A percentile compares a stretch with the other conserved stretches of the same genome.
phyloP scores from a whole-genome alignment of 2,329 filamentous ascomycete species.

The Phyllosticta capitalensis region DNA sequence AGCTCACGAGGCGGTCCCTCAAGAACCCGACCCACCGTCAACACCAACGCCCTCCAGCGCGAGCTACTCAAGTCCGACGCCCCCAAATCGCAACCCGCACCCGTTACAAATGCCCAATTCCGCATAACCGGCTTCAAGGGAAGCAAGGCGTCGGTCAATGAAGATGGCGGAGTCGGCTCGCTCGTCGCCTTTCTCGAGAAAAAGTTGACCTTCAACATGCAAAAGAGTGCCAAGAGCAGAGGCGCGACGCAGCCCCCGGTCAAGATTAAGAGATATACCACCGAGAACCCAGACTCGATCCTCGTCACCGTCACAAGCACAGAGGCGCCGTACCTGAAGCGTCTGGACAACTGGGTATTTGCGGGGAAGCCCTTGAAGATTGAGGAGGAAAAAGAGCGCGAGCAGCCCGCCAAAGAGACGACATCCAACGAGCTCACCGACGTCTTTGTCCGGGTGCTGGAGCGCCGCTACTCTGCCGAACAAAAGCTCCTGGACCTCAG shows the following conservation, averaged over 20 bases:
- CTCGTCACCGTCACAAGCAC: slow-evolving; percentile 22
- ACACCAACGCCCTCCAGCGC: slow-evolving; percentile 13
- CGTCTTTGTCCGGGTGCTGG: slow-evolving; percentile 60
- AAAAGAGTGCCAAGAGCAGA: slow-evolving; percentile 12
- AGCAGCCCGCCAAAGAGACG: neutral
- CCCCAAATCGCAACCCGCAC: slow-evolving; percentile 11
- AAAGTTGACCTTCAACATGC: slow-evolving; percentile 24
- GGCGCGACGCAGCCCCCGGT: slow-evolving; percentile 21
- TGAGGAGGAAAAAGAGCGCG: neutral
- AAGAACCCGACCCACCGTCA: neutral
- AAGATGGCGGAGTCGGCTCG: slow-evolving; percentile 26
- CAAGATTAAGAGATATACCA: slow-evolving; percentile 22
- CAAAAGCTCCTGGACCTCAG: slow-evolving; percentile 76
- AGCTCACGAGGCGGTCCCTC: slow-evolving; percentile 9
- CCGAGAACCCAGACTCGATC: slow-evolving; percentile 28
- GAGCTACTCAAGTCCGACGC: slow-evolving; percentile 19
- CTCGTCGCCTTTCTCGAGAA: slow-evolving; percentile 34
- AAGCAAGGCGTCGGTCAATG: slow-evolving; percentile 25
- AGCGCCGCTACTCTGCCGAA: slow-evolving; percentile 60
- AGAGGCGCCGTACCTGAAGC: slow-evolving; percentile 27
- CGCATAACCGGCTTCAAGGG: slow-evolving; percentile 31
- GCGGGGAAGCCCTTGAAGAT: neutral
- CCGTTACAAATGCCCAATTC: neutral
- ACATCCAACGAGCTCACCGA: slow-evolving; percentile 16
- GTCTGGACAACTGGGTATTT: slow-evolving; percentile 27